phyloP scores from a whole-genome alignment of 2,329 filamentous ascomycete species.

The Talaromyces sp. region DNA sequence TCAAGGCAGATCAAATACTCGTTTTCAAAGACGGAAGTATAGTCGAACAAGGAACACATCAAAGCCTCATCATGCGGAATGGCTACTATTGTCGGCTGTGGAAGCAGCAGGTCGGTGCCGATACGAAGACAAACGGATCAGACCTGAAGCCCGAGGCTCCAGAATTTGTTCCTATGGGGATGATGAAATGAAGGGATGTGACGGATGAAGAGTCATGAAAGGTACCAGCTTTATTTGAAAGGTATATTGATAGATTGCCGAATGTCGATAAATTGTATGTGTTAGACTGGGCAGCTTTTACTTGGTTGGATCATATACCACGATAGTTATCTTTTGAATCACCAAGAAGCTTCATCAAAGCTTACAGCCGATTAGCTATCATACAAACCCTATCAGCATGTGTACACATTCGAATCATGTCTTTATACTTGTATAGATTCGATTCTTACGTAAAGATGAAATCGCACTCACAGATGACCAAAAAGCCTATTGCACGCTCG shows the following conservation, averaged over 20 bases:
- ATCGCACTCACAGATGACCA: background rate
- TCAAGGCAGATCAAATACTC: slow-evolving; percentile 89
- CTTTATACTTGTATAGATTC: background rate
- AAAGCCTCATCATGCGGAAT: slow-evolving; percentile 66
- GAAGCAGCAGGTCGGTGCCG: slow-evolving; percentile 56
- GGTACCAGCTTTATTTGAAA: background rate
- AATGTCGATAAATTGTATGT: slow-evolving; percentile 1
- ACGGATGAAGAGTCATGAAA: background rate
- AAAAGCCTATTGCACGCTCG: background rate
- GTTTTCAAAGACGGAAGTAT: slow-evolving; percentile 83
- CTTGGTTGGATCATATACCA: background rate
- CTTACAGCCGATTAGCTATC: background rate
- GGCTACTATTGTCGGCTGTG: slow-evolving; percentile 82
- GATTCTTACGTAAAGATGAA: background rate
- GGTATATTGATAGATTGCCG: slow-evolving; percentile 1
- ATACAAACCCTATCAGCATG: background rate
- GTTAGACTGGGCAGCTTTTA: slow-evolving; percentile 1
- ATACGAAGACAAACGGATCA: slow-evolving; percentile 40
- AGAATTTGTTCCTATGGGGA: slow-evolving; percentile 35
- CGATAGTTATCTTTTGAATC: background rate
- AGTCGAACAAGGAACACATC: slow-evolving; percentile 85
- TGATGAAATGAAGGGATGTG: background rate
- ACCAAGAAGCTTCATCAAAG: background rate
- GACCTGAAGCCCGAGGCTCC: slow-evolving; percentile 39
- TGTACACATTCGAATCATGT: background rate